Base-by-base conservation (phyloP, 352 stramenopile species). In the Phytophthora palmivora region DNA sequence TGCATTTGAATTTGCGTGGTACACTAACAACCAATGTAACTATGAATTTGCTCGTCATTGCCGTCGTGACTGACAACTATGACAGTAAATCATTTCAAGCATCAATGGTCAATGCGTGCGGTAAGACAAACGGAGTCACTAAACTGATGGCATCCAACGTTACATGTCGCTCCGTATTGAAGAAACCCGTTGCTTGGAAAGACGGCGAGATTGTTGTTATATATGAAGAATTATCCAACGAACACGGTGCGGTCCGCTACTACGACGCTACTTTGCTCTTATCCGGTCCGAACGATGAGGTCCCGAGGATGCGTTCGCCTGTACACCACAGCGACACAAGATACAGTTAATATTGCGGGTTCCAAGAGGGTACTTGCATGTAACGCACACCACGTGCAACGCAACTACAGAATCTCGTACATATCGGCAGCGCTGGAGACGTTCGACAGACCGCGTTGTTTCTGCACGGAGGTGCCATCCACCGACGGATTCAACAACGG, bases 341-440 rank as follows among this genome's bases (percentile, higher is more conserved):
- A 49, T 30, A 47, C 10, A 21, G 68, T 76, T 55, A 72, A 70
- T 54, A 39, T 16, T 36, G 41, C 44, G 18, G 32, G 32, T 22
- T 64, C 22, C 51, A 65, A 61, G 37, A 18, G 28, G 7, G 30
- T 32, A 58, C 37, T 58, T 58, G 12, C 53, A 54, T 50, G 24
- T 42, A 45, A 59, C 38, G 50, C 36, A 51, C 32, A 53, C 7
- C 37, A 41, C 32, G 34, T 19, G 28, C 45, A 71, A 64, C 39
- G 50, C 54, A 71, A 63, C 67, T 84, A 87, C 50, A 84, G 52
- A 55, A 84, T 74, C 50, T 88, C 79, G 72, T 88, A 88, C 79
- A 88, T 83, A 33, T 86, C 79, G 34, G 63, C 75, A 28, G 68
- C 76, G 48, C 53, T 84, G 33, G 78, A 72, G 18, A 78, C 68